A percentile compares a stretch with the other conserved stretches of the same genome.
phyloP scores from a whole-genome alignment of 805 yeast genomes.

The Teunomyces stri region DNA sequence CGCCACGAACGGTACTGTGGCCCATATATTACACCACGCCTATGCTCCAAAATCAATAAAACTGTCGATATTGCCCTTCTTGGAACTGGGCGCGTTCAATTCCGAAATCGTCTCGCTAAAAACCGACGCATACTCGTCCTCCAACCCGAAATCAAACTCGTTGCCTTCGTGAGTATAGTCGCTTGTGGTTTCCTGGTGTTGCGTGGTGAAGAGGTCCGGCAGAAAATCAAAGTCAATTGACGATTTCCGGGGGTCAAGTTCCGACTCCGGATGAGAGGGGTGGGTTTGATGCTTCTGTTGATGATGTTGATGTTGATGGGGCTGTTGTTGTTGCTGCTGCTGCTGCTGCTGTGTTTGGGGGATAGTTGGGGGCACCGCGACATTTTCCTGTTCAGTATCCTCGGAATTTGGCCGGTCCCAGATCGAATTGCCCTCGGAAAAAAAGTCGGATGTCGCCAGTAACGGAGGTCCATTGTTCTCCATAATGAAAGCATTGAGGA shows the following conservation, averaged over 20 bases:
- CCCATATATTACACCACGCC: constrained; percentile 1
- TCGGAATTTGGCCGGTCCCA: background rate
- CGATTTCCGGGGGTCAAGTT: background rate
- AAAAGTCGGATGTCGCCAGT: constrained; percentile 4
- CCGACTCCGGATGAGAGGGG: constrained; percentile 3
- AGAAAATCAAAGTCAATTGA: background rate
- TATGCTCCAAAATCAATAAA: constrained; percentile 17
- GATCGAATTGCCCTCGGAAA: constrained; percentile 1
- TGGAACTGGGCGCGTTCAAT: constrained; percentile 6
- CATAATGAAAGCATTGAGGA: constrained; percentile 51
- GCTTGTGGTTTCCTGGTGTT: constrained; percentile 2
- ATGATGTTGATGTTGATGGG: constrained; percentile 11
- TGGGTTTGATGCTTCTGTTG: constrained; percentile 11
- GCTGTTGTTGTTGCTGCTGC: constrained; percentile 10
- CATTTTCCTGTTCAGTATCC: background rate
- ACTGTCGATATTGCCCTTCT: constrained; percentile 19
- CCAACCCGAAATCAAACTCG: constrained; percentile 11
- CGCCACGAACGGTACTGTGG: background rate
- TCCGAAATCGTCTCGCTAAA: constrained; percentile 4
- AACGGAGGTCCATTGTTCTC: constrained; percentile 30
- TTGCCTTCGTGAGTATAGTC: constrained; percentile 6
- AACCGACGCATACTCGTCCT: constrained; percentile 3
- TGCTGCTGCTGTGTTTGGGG: constrained; percentile 5
- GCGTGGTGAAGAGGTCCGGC: constrained; percentile 2
- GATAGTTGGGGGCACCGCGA: background rate